phyloP scores from a whole-genome alignment of 2,329 filamentous ascomycete species.

The Fusarium circinatum region DNA sequence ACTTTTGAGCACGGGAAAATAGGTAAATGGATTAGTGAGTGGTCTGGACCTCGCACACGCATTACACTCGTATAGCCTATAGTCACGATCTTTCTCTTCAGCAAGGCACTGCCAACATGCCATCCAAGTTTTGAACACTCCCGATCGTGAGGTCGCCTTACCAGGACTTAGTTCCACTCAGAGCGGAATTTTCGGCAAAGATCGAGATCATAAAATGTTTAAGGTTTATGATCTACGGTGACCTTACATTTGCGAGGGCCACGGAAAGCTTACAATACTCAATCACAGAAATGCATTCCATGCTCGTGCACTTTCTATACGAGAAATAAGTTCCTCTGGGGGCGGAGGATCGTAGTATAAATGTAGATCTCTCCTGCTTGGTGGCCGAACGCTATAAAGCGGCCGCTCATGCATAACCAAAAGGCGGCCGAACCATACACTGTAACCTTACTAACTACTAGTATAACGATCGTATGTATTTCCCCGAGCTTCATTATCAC shows the following conservation, averaged over 20 bases:
- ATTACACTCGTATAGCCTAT: not conserved
- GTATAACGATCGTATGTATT: not conserved
- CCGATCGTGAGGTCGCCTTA: rapidly evolving
- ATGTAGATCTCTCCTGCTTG: not conserved
- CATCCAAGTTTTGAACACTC: rapidly evolving
- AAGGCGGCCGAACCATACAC: not conserved
- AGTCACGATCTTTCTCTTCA: not conserved
- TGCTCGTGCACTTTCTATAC: not conserved
- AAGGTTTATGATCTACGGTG: rapidly evolving
- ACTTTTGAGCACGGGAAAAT: not conserved
- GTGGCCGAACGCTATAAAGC: not conserved
- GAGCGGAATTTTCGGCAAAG: too few relatives aligned
- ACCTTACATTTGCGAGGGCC: rapidly evolving
- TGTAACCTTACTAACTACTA: not conserved
- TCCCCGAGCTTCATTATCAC: rapidly evolving
- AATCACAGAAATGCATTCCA: rapidly evolving
- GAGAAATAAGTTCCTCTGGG: not conserved
- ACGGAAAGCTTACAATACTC: rapidly evolving
- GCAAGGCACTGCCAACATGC: too few relatives aligned
- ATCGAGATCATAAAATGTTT: not conserved
- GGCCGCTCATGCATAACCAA: not conserved
- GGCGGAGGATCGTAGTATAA: not conserved
- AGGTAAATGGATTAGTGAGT: not conserved
- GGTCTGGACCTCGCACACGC: not conserved
- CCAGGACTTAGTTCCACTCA: rapidly evolving